Evolutionary conservation across 805 yeast species (phyloP), one percentile per base, ranked within the genome.

Genomic region (Clavispora carvajalis): DNA sequence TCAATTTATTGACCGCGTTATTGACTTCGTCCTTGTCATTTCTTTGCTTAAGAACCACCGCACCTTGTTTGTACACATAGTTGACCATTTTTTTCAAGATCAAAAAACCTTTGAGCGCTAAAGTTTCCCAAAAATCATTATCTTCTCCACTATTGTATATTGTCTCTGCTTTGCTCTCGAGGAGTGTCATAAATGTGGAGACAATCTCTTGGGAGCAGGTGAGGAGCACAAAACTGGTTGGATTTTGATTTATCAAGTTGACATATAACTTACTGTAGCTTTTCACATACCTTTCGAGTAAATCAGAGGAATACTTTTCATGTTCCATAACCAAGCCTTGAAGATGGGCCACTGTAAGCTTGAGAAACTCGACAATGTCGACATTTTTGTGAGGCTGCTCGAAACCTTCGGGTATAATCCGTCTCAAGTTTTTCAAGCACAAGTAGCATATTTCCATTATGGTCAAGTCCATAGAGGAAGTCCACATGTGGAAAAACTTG

Each of bases 211-310:
- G 69, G 1, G 88, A 73, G 30, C 76, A 69, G 4, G 90, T 82
- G 51, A 88, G 61, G 38, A 87, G 68, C 9, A 86, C 67, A 53
- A 90, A 85, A 17, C 83, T 73, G 1, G 87, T 76, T 2, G 95
- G 84, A 41, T 82, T 82, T 26, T 65, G 65, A 30, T 70, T 72
- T 5, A 79, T 71, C 41, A 88, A 55, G 31, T 77, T 74, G 37
- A 74, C 74, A 52, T 82, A 88, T 22, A 89, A 61, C 60, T 91
- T 91, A 33, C 87, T 78, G 54, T 82, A 79, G 45, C 93, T 80
- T 53, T 78, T 78, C 38, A 87, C 74, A 49, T 79, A 86, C 56
- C 83, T 78, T 53, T 80, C 88, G n/a, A 85, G 63, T 28, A 74
- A 55, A 36, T 69, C 79, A 12, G 72, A 51, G 10, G 70, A 60